A percentile compares a stretch with the other conserved stretches of the same genome.
phyloP scores from a whole-genome alignment of 352 stramenopile species.

The Halophytophthora polymorphica region DNA sequence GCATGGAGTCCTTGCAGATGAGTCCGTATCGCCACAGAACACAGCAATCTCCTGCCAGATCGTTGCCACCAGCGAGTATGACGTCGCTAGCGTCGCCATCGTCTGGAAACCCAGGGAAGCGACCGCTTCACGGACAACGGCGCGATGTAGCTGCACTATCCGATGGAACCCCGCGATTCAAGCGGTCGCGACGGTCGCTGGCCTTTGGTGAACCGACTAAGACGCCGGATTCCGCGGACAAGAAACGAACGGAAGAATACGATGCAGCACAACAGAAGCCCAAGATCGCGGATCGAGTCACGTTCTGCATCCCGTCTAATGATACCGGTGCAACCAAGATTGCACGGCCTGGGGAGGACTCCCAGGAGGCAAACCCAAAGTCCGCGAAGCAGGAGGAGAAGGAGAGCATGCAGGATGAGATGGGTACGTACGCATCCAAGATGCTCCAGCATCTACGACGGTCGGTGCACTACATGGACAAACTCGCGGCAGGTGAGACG shows the following conservation, averaged over 20 bases:
- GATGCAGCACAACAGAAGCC: constrained; percentile 14
- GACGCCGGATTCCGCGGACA: constrained; percentile 18
- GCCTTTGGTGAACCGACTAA: constrained; percentile 24
- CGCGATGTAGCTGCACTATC: constrained; percentile 15
- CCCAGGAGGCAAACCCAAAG: constrained; percentile 26
- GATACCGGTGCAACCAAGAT: constrained; percentile 39
- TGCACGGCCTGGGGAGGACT: constrained; percentile 52
- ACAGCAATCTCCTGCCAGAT: constrained; percentile 11
- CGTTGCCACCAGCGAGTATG: constrained; percentile 11
- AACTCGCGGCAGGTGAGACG: constrained; percentile 36
- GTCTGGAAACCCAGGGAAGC: constrained; percentile 30
- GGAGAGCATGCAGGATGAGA: constrained; percentile 36
- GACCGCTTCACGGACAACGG: constrained; percentile 12
- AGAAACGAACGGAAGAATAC: constrained; percentile 9
- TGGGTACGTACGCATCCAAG: constrained; percentile 48
- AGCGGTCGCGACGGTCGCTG: constrained; percentile 45
- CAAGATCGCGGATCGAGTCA: constrained; percentile 53
- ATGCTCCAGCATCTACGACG: constrained; percentile 60
- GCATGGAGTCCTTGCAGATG: constrained; percentile 30
- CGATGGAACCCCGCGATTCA: constrained; percentile 35
- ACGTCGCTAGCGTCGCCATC: constrained; percentile 29
- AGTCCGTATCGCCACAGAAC: constrained; percentile 38
- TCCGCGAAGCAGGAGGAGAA: constrained; percentile 17
- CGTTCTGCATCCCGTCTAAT: constrained; percentile 40
- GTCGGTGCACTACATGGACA: constrained; percentile 61